A percentile compares a stretch with the other conserved stretches of the same genome.
phyloP scores from a whole-genome alignment of 768 basidiomycete species.

The Macrolepiota fuliginosa region DNA sequence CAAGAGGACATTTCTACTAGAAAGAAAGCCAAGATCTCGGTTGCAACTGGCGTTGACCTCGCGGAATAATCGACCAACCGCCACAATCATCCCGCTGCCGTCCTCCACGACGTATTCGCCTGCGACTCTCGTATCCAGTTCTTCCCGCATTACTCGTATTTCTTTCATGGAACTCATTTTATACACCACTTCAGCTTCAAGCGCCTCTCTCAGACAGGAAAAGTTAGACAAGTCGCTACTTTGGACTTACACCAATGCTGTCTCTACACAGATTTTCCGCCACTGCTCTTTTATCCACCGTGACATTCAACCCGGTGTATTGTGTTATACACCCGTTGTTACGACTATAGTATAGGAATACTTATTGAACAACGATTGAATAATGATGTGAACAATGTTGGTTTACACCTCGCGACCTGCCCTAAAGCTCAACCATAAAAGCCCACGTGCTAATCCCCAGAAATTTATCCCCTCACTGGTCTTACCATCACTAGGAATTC shows the following conservation, averaged over 20 bases:
- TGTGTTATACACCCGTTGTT: too few relatives aligned
- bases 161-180: not conserved
- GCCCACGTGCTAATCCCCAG: not conserved
- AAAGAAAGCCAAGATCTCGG: slow-evolving; percentile 65
- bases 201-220: too few relatives aligned
- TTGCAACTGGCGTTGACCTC: slow-evolving; percentile 67
- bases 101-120: not conserved
- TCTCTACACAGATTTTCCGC: too few relatives aligned
- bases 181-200: too few relatives aligned
- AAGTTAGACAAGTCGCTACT: too few relatives aligned
- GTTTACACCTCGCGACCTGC: slow-evolving; percentile 3
- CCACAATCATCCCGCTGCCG: not conserved
- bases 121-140: not conserved
- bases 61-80: slow-evolving; percentile 48
- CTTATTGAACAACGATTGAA: too few relatives aligned
- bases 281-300: too few relatives aligned
- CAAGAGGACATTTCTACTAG: slow-evolving; percentile 40
- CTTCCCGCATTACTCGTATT: not conserved
- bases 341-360: too few relatives aligned
- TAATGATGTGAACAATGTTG: not conserved
- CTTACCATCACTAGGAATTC: slow-evolving; percentile 33
- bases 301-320: too few relatives aligned
- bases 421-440: slow-evolving; percentile 10
- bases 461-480: slow-evolving; percentile 42
- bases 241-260: too few relatives aligned